These are phyloP conservation scores for Emmonsia crescens DNA, from an alignment of 2,329 filamentous ascomycete species.

Conservation along the genomic window DNA sequence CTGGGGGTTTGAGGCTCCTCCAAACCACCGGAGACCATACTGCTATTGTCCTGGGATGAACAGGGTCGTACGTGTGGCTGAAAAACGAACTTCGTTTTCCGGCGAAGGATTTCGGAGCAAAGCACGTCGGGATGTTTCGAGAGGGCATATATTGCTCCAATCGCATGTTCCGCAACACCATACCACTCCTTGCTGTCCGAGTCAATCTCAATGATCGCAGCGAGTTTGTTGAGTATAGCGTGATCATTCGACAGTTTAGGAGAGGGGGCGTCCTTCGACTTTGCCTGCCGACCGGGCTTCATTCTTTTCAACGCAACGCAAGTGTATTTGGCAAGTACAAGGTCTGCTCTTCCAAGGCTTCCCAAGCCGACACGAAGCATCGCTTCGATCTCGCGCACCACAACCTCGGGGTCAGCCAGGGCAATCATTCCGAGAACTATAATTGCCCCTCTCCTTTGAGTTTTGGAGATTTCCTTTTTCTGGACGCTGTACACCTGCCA, in stretches of 20 bases:
- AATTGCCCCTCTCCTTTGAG: conserved; percentile 82
- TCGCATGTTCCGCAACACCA: conserved; percentile 89
- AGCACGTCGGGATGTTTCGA: conserved; percentile 89
- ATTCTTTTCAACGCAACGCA: conserved; percentile 88
- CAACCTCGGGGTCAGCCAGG: conserved; percentile 81
- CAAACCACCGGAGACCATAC: conserved; percentile 13
- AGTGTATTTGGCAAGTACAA: conserved; percentile 86
- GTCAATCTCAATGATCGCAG: conserved; percentile 71
- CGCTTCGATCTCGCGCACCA: conserved; percentile 87
- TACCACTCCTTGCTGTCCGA: conserved; percentile 92
- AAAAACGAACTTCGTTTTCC: conserved; percentile 78
- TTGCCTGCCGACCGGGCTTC: conserved; percentile 73
- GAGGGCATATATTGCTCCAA: conserved; percentile 87
- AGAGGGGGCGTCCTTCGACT: conserved; percentile 52
- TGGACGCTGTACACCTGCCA: conserved; percentile 98
- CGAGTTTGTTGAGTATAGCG: conserved; percentile 68
- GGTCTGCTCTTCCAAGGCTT: conserved; percentile 64
- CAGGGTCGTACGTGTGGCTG: conserved; percentile 31
- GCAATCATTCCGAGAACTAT: conserved; percentile 96
- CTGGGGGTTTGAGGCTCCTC: conserved; percentile 25
- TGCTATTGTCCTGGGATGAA: conserved; percentile 18
- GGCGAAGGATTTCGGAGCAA: conserved; percentile 79
- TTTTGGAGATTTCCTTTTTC: conserved; percentile 82
- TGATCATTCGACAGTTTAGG: conserved; percentile 85
- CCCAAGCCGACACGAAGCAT: conserved; percentile 88